These are phyloP conservation scores for Cercospora janseana DNA, from an alignment of 2,329 filamentous ascomycete genomes.

Conservation along the genomic window DNA sequence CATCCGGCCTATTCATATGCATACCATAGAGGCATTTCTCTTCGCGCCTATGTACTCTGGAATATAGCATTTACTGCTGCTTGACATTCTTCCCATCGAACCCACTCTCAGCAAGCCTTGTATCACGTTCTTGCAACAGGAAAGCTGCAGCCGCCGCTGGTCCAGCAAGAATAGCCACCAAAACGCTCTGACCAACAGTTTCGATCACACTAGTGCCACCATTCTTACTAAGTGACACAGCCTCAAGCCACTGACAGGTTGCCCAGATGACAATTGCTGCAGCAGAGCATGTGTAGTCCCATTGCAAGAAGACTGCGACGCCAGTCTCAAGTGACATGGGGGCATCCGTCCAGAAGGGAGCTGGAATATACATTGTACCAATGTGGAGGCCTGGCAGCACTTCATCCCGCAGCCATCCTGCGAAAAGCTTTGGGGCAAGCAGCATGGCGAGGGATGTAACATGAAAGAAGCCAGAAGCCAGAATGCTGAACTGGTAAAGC, in stretches of 20 bases:
- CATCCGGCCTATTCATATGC: background rate
- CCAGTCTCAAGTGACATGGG: conserved; percentile 18
- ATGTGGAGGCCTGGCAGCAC: conserved; percentile 17
- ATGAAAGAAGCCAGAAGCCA: conserved; percentile 27
- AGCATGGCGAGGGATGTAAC: conserved; percentile 21
- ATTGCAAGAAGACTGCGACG: conserved; percentile 28
- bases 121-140: conserved; percentile 27
- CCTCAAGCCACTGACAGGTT: conserved; percentile 19
- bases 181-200: conserved; percentile 16
- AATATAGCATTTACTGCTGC: conserved; percentile 11
- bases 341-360: conserved; percentile 21
- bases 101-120: conserved; percentile 10
- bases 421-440: conserved; percentile 14
- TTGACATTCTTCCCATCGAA: conserved; percentile 6
- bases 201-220: conserved; percentile 1
- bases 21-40: too few relatives aligned
- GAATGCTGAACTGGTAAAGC: conserved; percentile 26
- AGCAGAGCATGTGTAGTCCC: conserved; percentile 26
- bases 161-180: conserved; percentile 22
- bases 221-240: conserved; percentile 5
- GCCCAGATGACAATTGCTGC: conserved; percentile 27
- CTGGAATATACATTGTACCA: conserved; percentile 19
- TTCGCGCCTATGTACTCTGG: too few relatives aligned
- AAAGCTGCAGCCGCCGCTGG: conserved; percentile 27
- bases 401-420: conserved; percentile 22